A percentile compares a stretch with the other conserved stretches of the same genome.
These are phyloP conservation scores for Dendrobium catenatum DNA, from an alignment of 106 monocot genomes.

Conservation along the genomic window DNA sequence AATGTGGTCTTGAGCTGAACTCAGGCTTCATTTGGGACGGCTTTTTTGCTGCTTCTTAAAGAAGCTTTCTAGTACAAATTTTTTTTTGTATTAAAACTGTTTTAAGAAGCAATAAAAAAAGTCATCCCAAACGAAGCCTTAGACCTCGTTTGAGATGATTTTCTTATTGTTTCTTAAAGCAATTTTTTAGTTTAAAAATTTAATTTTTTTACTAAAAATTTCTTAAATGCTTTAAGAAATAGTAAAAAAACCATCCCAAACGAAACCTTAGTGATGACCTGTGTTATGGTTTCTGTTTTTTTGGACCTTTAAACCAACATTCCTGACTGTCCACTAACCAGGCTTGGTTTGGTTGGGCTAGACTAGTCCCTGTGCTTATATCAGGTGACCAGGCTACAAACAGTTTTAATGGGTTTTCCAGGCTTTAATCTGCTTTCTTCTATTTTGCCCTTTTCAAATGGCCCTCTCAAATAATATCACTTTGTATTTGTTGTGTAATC, in stretches of 20 bases:
- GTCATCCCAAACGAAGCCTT: not conserved
- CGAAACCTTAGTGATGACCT: not conserved
- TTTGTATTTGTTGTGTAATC: not conserved
- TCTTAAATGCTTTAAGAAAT: too few relatives aligned
- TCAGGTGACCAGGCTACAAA: not conserved
- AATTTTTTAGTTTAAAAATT: too few relatives aligned
- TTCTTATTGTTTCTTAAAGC: too few relatives aligned
- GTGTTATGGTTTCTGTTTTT: not conserved
- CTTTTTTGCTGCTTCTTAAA: too few relatives aligned
- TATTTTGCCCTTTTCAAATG: not conserved
- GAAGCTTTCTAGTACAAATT: too few relatives aligned
- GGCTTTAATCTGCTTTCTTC: not conserved
- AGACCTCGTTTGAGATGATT: not conserved
- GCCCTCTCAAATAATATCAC: not conserved
- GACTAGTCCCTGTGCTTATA: not conserved
- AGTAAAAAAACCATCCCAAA: not conserved
- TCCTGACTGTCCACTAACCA: not conserved
- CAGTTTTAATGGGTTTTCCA: not conserved
- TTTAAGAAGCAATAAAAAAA: too few relatives aligned
- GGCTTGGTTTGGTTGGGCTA: not conserved
- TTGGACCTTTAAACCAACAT: not conserved
- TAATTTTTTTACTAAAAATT: too few relatives aligned
- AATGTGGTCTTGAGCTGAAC: not conserved
- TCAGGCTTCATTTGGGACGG: too few relatives aligned
- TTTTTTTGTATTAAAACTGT: too few relatives aligned